Conservation (phyloP, 371 early-diverging fungal genomes). For the Blakeslea trispora region DNA sequence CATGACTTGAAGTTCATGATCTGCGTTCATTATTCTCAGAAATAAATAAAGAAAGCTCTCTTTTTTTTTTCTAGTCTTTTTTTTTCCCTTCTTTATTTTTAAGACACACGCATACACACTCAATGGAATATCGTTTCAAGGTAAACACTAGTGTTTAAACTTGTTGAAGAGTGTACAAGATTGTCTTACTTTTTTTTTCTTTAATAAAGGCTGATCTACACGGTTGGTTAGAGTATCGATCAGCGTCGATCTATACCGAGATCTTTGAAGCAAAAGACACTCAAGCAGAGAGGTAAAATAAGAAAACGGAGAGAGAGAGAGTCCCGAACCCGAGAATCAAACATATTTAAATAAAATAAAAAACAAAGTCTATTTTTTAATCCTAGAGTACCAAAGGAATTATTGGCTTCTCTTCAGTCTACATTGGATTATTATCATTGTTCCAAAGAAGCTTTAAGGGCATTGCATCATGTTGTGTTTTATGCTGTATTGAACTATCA, state of each 20-base stretch:
- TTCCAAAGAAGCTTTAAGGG: conserved; percentile 3
- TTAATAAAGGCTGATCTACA: conserved; percentile 23
- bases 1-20: conserved; percentile 13
- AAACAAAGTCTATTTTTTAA: neutral
- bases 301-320: too few relatives aligned
- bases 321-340: too few relatives aligned
- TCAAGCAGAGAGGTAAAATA: too few relatives aligned
- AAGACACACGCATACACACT: too few relatives aligned
- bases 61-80: neutral
- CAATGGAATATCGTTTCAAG: conserved; percentile 8
- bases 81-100: conserved; percentile 2
- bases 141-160: too few relatives aligned
- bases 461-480: conserved; percentile 25
- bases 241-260: neutral
- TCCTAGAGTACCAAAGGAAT: neutral
- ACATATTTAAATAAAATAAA: too few relatives aligned
- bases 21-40: conserved; percentile 12
- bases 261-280: neutral
- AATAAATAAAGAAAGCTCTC: neutral
- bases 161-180: too few relatives aligned
- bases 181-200: neutral
- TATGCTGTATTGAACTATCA: conserved; percentile 8
- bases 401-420: neutral
- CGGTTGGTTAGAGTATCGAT: conserved; percentile 24
- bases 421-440: conserved; percentile 20